A percentile compares a stretch with the other conserved stretches of the same genome.
Conservation (phyloP, 2,329 filamentous ascomycete genomes). For the Penicillium frequentans region DNA sequence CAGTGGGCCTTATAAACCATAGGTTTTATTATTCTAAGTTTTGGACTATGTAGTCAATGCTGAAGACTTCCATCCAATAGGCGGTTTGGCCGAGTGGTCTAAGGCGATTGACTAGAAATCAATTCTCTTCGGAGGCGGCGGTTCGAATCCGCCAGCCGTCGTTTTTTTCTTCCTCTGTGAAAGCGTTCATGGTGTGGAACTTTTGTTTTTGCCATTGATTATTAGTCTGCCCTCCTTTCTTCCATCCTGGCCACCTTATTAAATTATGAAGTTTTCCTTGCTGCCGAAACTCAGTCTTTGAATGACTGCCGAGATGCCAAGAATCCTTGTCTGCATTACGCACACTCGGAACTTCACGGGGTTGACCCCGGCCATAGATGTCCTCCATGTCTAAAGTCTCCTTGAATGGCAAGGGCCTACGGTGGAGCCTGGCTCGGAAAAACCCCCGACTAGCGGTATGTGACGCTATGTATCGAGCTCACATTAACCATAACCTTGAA, state of each 20-base stretch:
- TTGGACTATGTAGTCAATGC: too few species aligned
- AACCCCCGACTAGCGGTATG: too few species aligned
- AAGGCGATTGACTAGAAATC: not conserved
- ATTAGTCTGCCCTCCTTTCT: not conserved
- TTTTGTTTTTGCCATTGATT: too few species aligned
- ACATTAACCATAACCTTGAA: too few species aligned
- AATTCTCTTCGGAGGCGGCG: not conserved
- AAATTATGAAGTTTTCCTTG: too few species aligned
- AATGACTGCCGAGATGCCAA: not conserved
- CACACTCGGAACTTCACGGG: not conserved
- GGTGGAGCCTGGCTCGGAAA: too few species aligned
- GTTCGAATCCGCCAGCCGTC: not conserved
- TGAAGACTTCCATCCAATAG: not conserved
- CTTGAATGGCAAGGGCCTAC: too few species aligned
- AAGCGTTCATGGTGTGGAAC: too few species aligned
- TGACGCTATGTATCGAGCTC: too few species aligned
- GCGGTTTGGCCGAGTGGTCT: not conserved
- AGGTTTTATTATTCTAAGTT: too few species aligned
- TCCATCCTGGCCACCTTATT: too few species aligned
- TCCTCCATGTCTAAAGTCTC: conserved; percentile 38
- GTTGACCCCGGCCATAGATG: conserved; percentile 28
- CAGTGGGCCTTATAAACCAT: too few species aligned
- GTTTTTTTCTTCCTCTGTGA: not conserved
- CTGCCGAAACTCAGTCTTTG: not conserved
- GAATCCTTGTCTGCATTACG: not conserved